Evolutionary conservation across 352 stramenopile species (phyloP), one percentile per base, ranked within the genome.

Genomic region (Aphanomyces euteiches): DNA sequence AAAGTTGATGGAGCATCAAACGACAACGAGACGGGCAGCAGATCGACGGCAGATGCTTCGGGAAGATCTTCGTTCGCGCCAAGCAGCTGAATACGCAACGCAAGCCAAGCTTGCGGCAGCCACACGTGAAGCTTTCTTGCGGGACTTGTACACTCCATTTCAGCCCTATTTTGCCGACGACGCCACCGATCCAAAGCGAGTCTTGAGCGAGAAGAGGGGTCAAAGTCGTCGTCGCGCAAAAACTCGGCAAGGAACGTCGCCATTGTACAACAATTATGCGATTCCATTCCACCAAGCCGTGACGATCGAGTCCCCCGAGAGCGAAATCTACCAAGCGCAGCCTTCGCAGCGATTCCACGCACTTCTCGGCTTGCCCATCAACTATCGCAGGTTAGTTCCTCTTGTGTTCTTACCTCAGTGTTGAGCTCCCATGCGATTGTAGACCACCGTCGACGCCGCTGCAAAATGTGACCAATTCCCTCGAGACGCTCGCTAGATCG

Each of bases 61-160:
- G n/a, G 59, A 67, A 34, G 59, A 67, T 37, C 6, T 21, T 4
- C 59, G 59, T 12, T 67, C 59, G 12, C 15, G 59, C 15, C 15
- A 56, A 8, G 59, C 59, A 5, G 59, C 59, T 5, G 59, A n/a
- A 7, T 36, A 56, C 21, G 59, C 15, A 10, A 28, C 36, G 15
- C 41, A 53, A 19, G 38, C 21, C 4, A 45, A 12, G n/a, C 41
- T 19, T 10, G 17, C 12, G 19, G 15, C 38, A 12, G 10, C 17
- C 3, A 45, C 12, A 3, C 39, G 43, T 7, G 8, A 56, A 8
- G n/a, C 12, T 21, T 67, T 67, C 56, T 54, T 67, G 41, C 19
- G 43, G 4, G 59, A 67, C 5, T 50, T 67, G 19, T 67, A 67
- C 41, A 67, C 59, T 21, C 59, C 59, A 15, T 67, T 67, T 37